Percentiles rank a stretch among this genome's conserved stretches.
Evolutionary conservation across 1,284 basidiomycete species (phyloP).

Genomic region (Trichosporon coremiiforme): DNA sequence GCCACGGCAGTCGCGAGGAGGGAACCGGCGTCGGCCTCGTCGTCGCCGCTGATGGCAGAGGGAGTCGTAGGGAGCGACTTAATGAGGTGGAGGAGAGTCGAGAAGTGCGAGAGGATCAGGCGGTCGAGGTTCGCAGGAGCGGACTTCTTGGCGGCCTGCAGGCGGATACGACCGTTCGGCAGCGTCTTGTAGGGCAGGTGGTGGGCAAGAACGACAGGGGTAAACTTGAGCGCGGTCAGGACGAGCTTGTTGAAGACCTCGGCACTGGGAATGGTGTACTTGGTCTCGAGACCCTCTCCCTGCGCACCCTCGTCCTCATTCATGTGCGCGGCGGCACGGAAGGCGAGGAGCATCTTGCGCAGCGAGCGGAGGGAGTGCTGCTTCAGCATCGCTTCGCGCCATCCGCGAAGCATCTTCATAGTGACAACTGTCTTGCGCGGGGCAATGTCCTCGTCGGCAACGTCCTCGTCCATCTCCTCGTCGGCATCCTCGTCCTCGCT

Average conservation of each 20-base stretch:
- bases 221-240: constrained; percentile 83
- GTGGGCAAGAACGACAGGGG: constrained; percentile 82
- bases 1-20: constrained; percentile 70
- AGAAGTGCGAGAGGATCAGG: constrained; percentile 83
- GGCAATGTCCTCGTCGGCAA: constrained; percentile 58
- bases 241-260: constrained; percentile 95
- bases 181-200: constrained; percentile 86
- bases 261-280: constrained; percentile 79
- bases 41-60: constrained; percentile 44
- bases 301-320: constrained; percentile 75
- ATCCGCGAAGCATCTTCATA: constrained; percentile 70
- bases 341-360: constrained; percentile 81
- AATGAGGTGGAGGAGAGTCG: constrained; percentile 77
- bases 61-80: constrained; percentile 68
- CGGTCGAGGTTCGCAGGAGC: constrained; percentile 80
- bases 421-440: constrained; percentile 63
- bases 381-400: constrained; percentile 89
- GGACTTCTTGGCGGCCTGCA: constrained; percentile 52
- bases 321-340: constrained; percentile 83
- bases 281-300: constrained; percentile 58
- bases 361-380: constrained; percentile 83
- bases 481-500: constrained; percentile 56
- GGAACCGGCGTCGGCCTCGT: constrained; percentile 48
- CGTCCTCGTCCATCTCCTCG: constrained; percentile 52
- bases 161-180: constrained; percentile 72